Base-by-base conservation (phyloP, 257 asterid genomes). In the Striga asiatica region DNA sequence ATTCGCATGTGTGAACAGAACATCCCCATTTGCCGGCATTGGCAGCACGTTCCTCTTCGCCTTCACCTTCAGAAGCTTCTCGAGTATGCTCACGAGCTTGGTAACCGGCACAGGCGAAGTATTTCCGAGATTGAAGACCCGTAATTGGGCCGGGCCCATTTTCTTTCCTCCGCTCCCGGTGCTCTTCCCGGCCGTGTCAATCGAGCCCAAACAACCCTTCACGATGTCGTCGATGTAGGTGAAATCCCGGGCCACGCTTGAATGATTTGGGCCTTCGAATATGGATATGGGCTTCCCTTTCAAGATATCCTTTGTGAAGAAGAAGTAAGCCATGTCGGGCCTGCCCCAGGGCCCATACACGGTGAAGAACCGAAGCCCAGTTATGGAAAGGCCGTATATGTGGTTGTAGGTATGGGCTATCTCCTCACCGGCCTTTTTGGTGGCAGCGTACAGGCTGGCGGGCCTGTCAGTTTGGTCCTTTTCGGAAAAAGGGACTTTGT, bases 261-360 rank as follows among this genome's bases (percentile, higher is more conserved):
- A n/a, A 7, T 75, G 73, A 31, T 43, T 49, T 0, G 70, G 66
- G 34, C 77, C 81, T 66, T 75, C 62, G 16, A 59, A 75, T 28
- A 75, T 34, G 0, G 47, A 1, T 1, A 71, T 64, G 0, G 75
- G 32, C 10, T 61, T 75, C 12, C 78, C 75, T 45, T 67, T 68
- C 2, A 75, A 32, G n/a, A 67, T 71, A 20, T 71, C 63, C 56
- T 56, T 64, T 1, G 81, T 71, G 64, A 75, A 75, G 32, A 71
- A 71, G 66, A 75, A 75, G 54, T 75, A 75, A 0, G 81, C 81
- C 81, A 75, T 75, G 54, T 75, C 81, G 16, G 81, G 81, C 10
- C 81, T 58, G 3, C 78, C 81, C 81, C 78, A 71, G 0, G 81
- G 81, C 35, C 81, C 81, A 9, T 75, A 71, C 5, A 71, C 78